Base-by-base conservation (phyloP, 495 filamentous ascomycete species). In the Penicillium chermesinum region DNA sequence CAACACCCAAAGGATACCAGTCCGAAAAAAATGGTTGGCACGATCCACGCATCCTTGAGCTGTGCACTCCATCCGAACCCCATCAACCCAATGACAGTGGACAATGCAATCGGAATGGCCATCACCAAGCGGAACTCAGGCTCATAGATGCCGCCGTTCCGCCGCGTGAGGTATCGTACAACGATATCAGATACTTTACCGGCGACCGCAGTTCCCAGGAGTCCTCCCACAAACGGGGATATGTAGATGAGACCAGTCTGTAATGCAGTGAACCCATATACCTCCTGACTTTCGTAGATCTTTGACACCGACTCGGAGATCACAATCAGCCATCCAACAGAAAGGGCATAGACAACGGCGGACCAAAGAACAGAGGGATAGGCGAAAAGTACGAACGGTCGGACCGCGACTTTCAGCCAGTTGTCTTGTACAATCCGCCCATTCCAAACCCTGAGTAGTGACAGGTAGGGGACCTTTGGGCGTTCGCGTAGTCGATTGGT, bases 281-380 rank as follows among this genome's bases (percentile, higher is more conserved):
- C 66, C 0, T 75, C 69, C 5, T 58, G 62, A 42, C 79, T 73
- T 44, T 86, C 80, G 67, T 85, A 96, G 52, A 94, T 87, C 37
- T 79, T 72, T 0, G 87, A 80, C 1, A 96, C 81, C 0, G 85
- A 85, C 65, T 96, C 90, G 1, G 93, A 96, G 10, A 96, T 79
- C 21, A 96, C 87, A 49, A 98, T 95, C 37, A 98, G 73, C 93
- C 91, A 96, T 14, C 91, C 91, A n/a, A 96, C 79, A 3, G 87
- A 89, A 53, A 93, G 82, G 0, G 89, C 71, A 64, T 98, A 98
- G 22, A 96, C 82, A 0, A 87, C 75, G 0, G 89, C 72, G 32
- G 87, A 91, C 91, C 91, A 98, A 17, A 98, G 80, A 12, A 98
- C 86, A 1, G 87, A 77, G 1, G 93, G 93, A 59, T 96, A 96